Evolutionary conservation across 139 green algal species (phyloP).

Genomic region (Coccomyxa sp.): DNA sequence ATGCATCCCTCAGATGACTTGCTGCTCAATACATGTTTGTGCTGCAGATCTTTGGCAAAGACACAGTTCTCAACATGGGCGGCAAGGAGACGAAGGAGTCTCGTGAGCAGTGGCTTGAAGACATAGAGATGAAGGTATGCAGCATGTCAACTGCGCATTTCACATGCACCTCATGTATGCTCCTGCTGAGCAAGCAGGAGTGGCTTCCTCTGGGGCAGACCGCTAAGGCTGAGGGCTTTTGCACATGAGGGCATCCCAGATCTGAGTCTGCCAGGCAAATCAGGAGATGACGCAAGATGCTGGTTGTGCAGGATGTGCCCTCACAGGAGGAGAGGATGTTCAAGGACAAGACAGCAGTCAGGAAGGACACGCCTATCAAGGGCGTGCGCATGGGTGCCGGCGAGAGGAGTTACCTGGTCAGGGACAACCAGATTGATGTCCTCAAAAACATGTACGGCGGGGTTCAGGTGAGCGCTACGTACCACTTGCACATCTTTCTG

Average conservation of each 20-base stretch:
- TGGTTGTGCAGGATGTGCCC: slow-evolving; percentile 18
- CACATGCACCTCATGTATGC: too few relatives aligned
- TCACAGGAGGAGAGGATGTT: slow-evolving; percentile 32
- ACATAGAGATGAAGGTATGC: slow-evolving; percentile 40
- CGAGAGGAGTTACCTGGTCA: slow-evolving; percentile 76
- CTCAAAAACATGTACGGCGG: slow-evolving; percentile 79
- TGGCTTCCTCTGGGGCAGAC: background rate
- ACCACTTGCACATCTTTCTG: background rate
- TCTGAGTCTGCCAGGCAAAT: background rate
- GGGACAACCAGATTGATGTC: slow-evolving; percentile 77
- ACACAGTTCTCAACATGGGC: slow-evolving; percentile 13
- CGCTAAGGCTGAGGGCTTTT: background rate
- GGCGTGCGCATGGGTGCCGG: slow-evolving; percentile 53
- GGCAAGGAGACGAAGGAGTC: slow-evolving; percentile 36
- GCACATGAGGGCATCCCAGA: background rate
- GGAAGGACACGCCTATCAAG: slow-evolving; percentile 26
- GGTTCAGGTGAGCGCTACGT: slow-evolving; percentile 44
- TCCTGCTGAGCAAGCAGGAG: too few relatives aligned
- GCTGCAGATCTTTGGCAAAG: slow-evolving; percentile 40
- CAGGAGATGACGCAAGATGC: too few relatives aligned
- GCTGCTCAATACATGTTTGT: too few relatives aligned
- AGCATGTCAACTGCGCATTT: background rate
- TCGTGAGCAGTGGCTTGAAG: slow-evolving; percentile 34
- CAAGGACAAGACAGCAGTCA: slow-evolving; percentile 15
- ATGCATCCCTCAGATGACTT: too few relatives aligned